A percentile compares a stretch with the other conserved stretches of the same genome.
These are phyloP conservation scores for Phoma herbarum DNA, from an alignment of 2,329 filamentous ascomycete genomes.

Conservation along the genomic window DNA sequence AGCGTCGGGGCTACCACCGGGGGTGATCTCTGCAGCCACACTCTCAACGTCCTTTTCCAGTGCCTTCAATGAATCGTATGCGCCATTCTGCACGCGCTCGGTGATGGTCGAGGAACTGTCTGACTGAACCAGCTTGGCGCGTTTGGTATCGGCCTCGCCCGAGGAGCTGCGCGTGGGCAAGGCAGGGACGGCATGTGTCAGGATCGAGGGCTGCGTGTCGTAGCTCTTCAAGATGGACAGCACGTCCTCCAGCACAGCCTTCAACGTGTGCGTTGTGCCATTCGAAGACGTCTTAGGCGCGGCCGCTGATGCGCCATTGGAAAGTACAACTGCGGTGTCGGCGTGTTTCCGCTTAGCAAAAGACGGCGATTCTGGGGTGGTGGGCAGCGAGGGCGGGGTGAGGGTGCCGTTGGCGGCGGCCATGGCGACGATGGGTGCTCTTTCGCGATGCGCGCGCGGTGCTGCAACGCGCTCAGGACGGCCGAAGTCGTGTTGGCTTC, in stretches of 20 bases:
- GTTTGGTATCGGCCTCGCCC: slow-evolving; percentile 56
- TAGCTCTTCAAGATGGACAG: slow-evolving; percentile 54
- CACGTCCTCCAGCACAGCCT: slow-evolving; percentile 52
- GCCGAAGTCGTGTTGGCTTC: slow-evolving; percentile 30
- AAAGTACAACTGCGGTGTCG: slow-evolving; percentile 39
- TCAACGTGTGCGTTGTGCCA: slow-evolving; percentile 38
- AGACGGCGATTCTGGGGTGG: slow-evolving; percentile 39
- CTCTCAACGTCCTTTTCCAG: slow-evolving; percentile 55
- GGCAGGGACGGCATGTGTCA: slow-evolving; percentile 50
- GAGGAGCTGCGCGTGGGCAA: slow-evolving; percentile 42
- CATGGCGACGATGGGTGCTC: slow-evolving; percentile 40
- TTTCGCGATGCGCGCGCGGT: slow-evolving; percentile 47
- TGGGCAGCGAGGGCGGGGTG: slow-evolving; percentile 44
- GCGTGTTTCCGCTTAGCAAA: slow-evolving; percentile 58
- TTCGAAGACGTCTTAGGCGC: slow-evolving; percentile 28
- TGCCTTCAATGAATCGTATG: slow-evolving; percentile 54
- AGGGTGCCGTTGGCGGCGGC: slow-evolving; percentile 51
- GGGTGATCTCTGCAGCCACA: slow-evolving; percentile 51
- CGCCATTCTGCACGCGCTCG: slow-evolving; percentile 48
- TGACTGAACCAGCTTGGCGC: slow-evolving; percentile 53
- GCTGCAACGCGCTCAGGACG: slow-evolving; percentile 47
- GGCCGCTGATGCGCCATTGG: slow-evolving; percentile 42
- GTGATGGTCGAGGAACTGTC: slow-evolving; percentile 48
- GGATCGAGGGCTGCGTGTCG: slow-evolving; percentile 58
- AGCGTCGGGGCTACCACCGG: slow-evolving; percentile 37